A percentile compares a stretch with the other conserved stretches of the same genome.
phyloP scores from a whole-genome alignment of 129 eudicot species.

The Gnaphalium uliginosum region DNA sequence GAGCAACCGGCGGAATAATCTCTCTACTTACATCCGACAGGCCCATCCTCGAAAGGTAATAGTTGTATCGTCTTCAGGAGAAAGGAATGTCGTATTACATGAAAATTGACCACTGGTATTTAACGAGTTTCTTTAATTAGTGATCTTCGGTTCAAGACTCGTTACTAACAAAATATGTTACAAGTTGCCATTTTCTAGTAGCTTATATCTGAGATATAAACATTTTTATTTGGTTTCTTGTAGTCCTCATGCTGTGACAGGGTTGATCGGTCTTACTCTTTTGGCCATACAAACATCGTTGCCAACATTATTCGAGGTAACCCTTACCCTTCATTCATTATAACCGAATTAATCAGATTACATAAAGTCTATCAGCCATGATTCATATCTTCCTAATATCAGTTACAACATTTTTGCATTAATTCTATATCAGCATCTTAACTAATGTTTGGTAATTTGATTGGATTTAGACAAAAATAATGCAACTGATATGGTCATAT shows the following conservation, averaged over 20 bases:
- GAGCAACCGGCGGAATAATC: constrained; percentile 92
- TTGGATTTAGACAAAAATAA: no score
- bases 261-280: constrained; percentile 78
- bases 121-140: background rate
- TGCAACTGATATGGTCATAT: no score
- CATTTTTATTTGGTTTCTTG: constrained; percentile 29
- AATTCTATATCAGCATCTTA: no score
- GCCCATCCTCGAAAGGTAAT: constrained; percentile 91
- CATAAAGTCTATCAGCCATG: background rate
- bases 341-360: background rate
- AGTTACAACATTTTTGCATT: no score
- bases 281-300: constrained; percentile 70
- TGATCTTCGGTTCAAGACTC: background rate
- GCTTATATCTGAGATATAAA: background rate
- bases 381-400: background rate
- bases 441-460: no score
- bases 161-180: background rate
- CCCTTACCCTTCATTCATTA: constrained; percentile 1
- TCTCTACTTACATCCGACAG: constrained; percentile 86
- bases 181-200: background rate
- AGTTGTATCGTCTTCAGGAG: background rate
- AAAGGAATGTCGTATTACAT: background rate
- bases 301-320: constrained; percentile 87
- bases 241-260: constrained; percentile 98
- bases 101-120: background rate